These are phyloP conservation scores for Aspergillus oerlinghausenensis DNA, from an alignment of 2,329 filamentous ascomycete genomes.

Conservation along the genomic window DNA sequence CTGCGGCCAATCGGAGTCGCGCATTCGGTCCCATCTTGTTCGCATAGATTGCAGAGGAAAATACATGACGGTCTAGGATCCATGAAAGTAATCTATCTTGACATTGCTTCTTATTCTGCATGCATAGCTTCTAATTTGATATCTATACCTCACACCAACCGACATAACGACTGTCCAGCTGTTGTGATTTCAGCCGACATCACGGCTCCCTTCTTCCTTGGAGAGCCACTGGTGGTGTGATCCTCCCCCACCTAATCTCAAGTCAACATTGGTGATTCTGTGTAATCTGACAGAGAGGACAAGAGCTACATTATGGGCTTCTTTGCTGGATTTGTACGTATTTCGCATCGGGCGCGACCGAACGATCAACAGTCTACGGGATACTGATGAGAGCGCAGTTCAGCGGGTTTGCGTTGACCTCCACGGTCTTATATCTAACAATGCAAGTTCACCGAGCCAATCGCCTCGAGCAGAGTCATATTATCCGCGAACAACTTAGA, in stretches of 20 bases:
- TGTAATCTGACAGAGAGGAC: not conserved
- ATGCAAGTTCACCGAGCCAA: conserved; percentile 66
- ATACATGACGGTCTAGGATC: not conserved
- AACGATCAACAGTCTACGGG: not conserved
- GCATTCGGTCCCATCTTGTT: conserved; percentile 17
- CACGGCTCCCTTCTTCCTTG: not conserved
- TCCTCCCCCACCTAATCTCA: not conserved
- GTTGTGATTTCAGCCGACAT: not conserved
- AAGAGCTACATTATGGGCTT: conserved; percentile 58
- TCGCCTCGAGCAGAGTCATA: conserved; percentile 47
- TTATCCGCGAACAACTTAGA: conserved; percentile 43
- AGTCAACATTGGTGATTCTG: not conserved
- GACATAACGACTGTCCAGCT: not conserved
- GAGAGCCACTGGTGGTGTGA: not conserved
- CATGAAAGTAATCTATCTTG: not conserved
- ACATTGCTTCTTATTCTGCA: not conserved
- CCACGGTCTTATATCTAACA: conserved; percentile 67
- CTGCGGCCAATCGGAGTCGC: conserved; percentile 32
- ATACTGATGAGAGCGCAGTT: conserved; percentile 46
- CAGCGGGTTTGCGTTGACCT: conserved; percentile 70
- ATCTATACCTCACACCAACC: not conserved
- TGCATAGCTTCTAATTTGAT: not conserved
- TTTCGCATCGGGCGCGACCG: not conserved
- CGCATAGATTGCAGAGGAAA: not conserved
- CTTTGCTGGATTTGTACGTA: conserved; percentile 66